These are phyloP conservation scores for Alternaria longipes DNA, from an alignment of 2,329 filamentous ascomycete genomes.

Conservation along the genomic window DNA sequence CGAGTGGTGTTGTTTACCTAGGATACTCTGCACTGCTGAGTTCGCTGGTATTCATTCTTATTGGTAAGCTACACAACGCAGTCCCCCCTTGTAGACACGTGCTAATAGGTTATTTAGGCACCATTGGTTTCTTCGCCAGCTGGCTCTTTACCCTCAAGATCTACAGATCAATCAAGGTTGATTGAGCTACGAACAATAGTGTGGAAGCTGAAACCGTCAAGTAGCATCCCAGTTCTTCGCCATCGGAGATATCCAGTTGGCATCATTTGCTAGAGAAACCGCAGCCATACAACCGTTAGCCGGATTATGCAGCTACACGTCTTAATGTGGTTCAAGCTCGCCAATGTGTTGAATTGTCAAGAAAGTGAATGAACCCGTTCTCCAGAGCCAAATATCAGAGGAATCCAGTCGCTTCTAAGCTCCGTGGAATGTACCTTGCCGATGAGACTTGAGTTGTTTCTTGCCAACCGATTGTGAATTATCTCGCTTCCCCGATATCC, in stretches of 20 bases:
- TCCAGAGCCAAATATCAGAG: not conserved
- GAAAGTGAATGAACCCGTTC: not conserved
- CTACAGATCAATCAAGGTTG: constrained; percentile 97
- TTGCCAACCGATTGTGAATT: not conserved
- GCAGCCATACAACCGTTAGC: not conserved
- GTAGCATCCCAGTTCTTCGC: not conserved
- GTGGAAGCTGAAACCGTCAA: not conserved
- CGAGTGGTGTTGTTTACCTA: constrained; percentile 88
- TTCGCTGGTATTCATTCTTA: constrained; percentile 91
- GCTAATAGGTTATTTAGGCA: constrained; percentile 65
- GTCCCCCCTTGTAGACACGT: not conserved
- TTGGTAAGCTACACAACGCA: constrained; percentile 69
- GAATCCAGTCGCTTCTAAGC: not conserved
- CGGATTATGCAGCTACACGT: not conserved
- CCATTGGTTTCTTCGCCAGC: constrained; percentile 94
- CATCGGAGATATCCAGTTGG: not conserved
- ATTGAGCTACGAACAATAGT: constrained; percentile 59
- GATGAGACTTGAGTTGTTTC: not conserved
- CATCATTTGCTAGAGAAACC: not conserved
- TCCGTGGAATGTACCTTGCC: not conserved
- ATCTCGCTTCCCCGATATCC: not conserved
- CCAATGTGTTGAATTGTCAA: not conserved
- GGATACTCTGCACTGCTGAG: constrained; percentile 92
- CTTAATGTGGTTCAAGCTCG: not conserved
- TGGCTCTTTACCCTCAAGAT: constrained; percentile 96